Conservation (phyloP, 2,329 filamentous ascomycete genomes). For the Trichophyton verrucosum region DNA sequence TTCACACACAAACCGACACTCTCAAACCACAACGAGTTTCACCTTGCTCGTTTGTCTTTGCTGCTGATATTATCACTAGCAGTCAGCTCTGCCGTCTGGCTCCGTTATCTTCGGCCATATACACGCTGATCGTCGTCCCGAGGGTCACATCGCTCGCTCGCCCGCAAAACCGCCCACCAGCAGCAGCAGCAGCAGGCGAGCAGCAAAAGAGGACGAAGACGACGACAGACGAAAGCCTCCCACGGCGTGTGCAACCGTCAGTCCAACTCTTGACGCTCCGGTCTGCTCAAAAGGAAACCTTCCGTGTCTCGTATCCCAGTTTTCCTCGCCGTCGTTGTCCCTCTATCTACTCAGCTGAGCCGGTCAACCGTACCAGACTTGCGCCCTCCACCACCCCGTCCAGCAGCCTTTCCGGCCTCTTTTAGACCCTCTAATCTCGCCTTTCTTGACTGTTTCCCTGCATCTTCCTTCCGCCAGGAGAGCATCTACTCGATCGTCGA, state of each 20-base stretch:
- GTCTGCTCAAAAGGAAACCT: neutral
- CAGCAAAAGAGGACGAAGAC: neutral
- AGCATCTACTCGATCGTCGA: neutral
- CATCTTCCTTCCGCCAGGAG: neutral
- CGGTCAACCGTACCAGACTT: neutral
- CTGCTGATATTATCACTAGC: neutral
- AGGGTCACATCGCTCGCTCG: neutral
- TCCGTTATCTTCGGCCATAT: conserved; percentile 3
- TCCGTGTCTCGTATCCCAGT: conserved; percentile 6
- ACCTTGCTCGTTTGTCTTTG: neutral
- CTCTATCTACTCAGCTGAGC: neutral
- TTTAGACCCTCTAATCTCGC: neutral
- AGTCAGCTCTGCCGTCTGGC: neutral
- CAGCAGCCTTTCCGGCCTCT: neutral
- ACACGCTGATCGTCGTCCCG: neutral
- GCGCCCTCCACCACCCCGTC: neutral
- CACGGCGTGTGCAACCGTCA: neutral
- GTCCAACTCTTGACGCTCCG: neutral
- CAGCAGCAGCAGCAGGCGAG: neutral
- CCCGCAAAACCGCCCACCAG: neutral
- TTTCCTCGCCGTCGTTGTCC: neutral
- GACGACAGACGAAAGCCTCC: neutral
- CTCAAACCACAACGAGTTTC: neutral
- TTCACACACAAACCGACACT: neutral
- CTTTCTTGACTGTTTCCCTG: neutral